Conservation (phyloP, 2,329 filamentous ascomycete species). For the Magnaporthales sp. region DNA sequence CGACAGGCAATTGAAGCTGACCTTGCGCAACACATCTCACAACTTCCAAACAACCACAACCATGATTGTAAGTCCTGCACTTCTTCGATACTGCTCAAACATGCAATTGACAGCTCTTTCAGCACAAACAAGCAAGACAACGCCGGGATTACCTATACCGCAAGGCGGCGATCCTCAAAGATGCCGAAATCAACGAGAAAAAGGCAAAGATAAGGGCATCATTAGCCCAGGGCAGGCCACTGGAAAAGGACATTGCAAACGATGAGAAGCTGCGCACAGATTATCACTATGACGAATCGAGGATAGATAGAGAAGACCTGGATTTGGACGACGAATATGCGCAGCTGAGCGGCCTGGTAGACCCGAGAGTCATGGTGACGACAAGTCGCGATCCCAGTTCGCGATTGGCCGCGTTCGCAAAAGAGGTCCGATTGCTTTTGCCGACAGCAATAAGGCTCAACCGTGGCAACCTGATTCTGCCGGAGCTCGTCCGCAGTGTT, state of each 20-base stretch:
- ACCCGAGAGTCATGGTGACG: slow-evolving; percentile 71
- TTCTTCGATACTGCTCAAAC: neutral
- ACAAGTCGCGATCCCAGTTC: slow-evolving; percentile 84
- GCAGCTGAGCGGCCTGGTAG: slow-evolving; percentile 81
- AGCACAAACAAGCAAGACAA: slow-evolving; percentile 68
- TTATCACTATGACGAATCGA: slow-evolving; percentile 88
- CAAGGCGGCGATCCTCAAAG: slow-evolving; percentile 74
- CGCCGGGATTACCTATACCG: slow-evolving; percentile 86
- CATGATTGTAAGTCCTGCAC: neutral
- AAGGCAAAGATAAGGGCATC: slow-evolving; percentile 78
- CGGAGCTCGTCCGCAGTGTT: slow-evolving; percentile 75
- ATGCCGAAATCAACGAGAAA: slow-evolving; percentile 90
- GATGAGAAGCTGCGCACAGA: slow-evolving; percentile 79
- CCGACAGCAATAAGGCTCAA: slow-evolving; percentile 86
- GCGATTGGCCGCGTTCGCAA: slow-evolving; percentile 79
- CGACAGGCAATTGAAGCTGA: neutral
- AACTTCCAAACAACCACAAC: neutral
- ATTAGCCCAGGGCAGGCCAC: slow-evolving; percentile 78
- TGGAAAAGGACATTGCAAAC: slow-evolving; percentile 75
- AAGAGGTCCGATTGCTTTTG: slow-evolving; percentile 66
- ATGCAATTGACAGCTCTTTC: neutral
- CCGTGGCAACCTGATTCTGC: slow-evolving; percentile 80
- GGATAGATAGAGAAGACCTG: slow-evolving; percentile 61
- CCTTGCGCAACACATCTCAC: neutral
- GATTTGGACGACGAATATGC: slow-evolving; percentile 86